phyloP scores from a whole-genome alignment of 2,329 filamentous ascomycete genomes.

The Ramichloridium luteum region DNA sequence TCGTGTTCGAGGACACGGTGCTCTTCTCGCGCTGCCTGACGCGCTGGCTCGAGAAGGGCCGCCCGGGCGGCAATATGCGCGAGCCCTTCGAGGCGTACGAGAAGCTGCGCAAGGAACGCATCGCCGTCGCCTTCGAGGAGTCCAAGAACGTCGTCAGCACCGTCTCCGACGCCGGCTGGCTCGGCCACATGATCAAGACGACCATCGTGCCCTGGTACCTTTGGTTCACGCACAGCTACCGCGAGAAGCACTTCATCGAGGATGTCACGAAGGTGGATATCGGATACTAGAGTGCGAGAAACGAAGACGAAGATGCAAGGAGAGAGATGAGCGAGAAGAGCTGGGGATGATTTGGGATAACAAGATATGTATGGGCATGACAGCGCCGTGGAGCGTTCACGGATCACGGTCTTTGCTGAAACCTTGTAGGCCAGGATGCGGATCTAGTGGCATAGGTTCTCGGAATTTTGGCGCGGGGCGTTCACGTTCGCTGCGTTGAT shows the following conservation, averaged over 20 bases:
- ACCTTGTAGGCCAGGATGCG: no score
- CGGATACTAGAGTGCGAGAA: conserved; percentile 28
- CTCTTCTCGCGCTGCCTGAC: conserved; percentile 35
- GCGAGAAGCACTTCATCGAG: conserved; percentile 35
- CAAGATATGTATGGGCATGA: no score
- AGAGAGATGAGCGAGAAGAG: neutral
- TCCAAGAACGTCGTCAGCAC: conserved; percentile 34
- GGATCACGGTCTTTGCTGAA: no score
- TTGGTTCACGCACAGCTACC: conserved; percentile 31
- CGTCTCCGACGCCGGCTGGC: conserved; percentile 33
- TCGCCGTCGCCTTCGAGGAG: conserved; percentile 36
- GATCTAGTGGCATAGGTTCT: no score
- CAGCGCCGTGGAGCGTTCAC: no score
- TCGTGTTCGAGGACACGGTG: conserved; percentile 42
- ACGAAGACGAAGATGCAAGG: conserved; percentile 2
- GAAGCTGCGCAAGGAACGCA: conserved; percentile 31
- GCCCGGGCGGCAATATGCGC: conserved; percentile 26
- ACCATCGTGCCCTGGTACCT: conserved; percentile 36
- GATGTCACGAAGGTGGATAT: conserved; percentile 32
- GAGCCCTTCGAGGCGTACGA: conserved; percentile 39
- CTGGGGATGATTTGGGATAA: no score
- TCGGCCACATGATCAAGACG: conserved; percentile 34
- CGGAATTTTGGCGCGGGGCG: no score
- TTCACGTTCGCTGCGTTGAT: no score
- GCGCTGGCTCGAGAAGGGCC: conserved; percentile 30